These are phyloP conservation scores for Fusarium musae DNA, from an alignment of 2,329 filamentous ascomycete genomes.

Conservation along the genomic window DNA sequence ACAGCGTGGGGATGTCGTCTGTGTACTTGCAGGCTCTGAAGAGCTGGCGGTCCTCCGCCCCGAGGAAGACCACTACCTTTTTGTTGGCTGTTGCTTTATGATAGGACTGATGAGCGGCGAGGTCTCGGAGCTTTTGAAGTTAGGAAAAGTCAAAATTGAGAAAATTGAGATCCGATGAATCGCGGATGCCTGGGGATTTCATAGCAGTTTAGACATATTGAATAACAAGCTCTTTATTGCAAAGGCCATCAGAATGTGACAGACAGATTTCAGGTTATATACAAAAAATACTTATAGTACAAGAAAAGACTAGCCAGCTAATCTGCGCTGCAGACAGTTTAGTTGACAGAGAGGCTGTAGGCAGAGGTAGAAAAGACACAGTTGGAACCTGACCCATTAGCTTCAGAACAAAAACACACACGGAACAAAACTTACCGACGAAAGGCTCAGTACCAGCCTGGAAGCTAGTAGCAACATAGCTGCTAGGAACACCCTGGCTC, in stretches of 20 bases:
- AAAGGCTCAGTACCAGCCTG: conserved; percentile 66
- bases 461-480: conserved; percentile 38
- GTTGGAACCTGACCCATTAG: conserved; percentile 25
- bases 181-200: no score
- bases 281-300: background rate
- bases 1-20: no score
- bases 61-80: no score
- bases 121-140: no score
- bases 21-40: no score
- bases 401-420: background rate
- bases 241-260: background rate
- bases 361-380: conserved; percentile 33
- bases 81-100: no score
- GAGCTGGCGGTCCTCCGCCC: no score
- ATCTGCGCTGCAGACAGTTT: conserved; percentile 1
- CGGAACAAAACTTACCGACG: conserved; percentile 48
- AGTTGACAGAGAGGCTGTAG: conserved; percentile 30
- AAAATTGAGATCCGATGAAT: no score
- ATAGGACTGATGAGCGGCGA: no score
- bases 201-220: background rate
- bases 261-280: background rate
- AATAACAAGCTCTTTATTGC: background rate
- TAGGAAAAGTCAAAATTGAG: no score
- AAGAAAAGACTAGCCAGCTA: background rate
- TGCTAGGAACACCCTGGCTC: conserved; percentile 53